Percentiles rank a stretch among this genome's conserved stretches.
phyloP scores from a whole-genome alignment of 495 filamentous ascomycete genomes.

The Talaromyces ruber region DNA sequence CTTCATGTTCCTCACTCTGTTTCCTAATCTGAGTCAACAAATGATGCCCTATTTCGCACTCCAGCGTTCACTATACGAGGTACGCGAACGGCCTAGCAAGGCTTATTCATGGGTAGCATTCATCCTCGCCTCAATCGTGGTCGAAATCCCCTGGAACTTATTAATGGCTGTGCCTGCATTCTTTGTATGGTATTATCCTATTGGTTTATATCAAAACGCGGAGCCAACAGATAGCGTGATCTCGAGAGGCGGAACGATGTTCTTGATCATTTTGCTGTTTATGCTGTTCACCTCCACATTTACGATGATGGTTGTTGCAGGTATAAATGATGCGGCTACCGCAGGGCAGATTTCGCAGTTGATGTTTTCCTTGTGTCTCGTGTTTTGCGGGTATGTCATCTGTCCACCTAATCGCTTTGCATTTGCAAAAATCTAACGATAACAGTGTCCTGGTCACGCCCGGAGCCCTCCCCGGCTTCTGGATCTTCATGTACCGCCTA shows the following conservation, averaged over 20 bases:
- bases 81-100: constrained; percentile 62
- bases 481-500: constrained; percentile 78
- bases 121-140: constrained; percentile 57
- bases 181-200: constrained; percentile 60
- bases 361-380: constrained; percentile 51
- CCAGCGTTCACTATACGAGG: constrained; percentile 61
- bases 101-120: constrained; percentile 72
- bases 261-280: constrained; percentile 47
- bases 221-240: constrained; percentile 32
- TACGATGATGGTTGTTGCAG: constrained; percentile 57
- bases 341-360: constrained; percentile 55
- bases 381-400: constrained; percentile 38
- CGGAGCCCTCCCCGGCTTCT: constrained; percentile 55
- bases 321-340: constrained; percentile 52
- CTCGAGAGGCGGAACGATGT: constrained; percentile 50
- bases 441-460: constrained; percentile 58
- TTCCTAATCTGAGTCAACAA: constrained; percentile 72
- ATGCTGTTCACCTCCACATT: constrained; percentile 55
- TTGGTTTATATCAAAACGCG: constrained; percentile 53
- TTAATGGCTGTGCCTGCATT: constrained; percentile 56
- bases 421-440: not conserved
- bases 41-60: constrained; percentile 65
- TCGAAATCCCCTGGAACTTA: constrained; percentile 67
- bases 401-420: not conserved
- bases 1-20: constrained; percentile 80